Conservation (phyloP, 2,329 filamentous ascomycete species). For the Penicillium sp. region DNA sequence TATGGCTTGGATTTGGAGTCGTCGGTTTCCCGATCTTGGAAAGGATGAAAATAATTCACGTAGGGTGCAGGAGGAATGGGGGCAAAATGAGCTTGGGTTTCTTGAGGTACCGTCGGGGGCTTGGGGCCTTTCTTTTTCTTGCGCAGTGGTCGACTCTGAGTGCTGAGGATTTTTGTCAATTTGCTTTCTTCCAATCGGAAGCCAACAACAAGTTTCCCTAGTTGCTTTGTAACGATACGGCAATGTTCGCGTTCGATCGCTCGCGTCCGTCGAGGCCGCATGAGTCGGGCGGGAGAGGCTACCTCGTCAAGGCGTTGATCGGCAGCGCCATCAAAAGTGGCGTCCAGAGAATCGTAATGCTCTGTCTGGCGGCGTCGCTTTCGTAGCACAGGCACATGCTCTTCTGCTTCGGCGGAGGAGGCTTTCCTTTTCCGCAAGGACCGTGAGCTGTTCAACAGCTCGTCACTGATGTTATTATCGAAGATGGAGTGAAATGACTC, state of each 20-base stretch:
- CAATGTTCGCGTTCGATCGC: slow-evolving; percentile 47
- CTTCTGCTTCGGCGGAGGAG: slow-evolving; percentile 66
- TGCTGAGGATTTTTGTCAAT: slow-evolving; percentile 63
- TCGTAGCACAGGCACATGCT: slow-evolving; percentile 51
- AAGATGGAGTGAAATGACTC: slow-evolving; percentile 77
- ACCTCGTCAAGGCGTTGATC: slow-evolving; percentile 21
- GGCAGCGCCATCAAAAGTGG: slow-evolving; percentile 23
- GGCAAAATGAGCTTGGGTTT: slow-evolving; percentile 60
- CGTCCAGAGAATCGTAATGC: slow-evolving; percentile 26
- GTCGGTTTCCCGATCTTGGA: slow-evolving; percentile 85
- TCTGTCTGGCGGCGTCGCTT: slow-evolving; percentile 48
- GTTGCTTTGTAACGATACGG: slow-evolving; percentile 46
- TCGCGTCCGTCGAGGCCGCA: slow-evolving; percentile 62
- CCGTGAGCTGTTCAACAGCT: slow-evolving; percentile 75
- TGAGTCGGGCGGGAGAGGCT: slow-evolving; percentile 56
- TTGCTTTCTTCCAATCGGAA: slow-evolving; percentile 62
- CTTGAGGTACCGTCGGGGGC: slow-evolving; percentile 44
- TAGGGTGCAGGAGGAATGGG: slow-evolving; percentile 66
- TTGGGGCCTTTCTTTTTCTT: slow-evolving; percentile 53
- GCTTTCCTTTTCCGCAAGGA: slow-evolving; percentile 83
- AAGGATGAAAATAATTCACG: slow-evolving; percentile 81
- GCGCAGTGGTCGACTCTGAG: slow-evolving; percentile 62
- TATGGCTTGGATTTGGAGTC: slow-evolving; percentile 93
- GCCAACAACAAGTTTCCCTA: slow-evolving; percentile 59
- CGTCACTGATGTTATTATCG: slow-evolving; percentile 71